phyloP scores from a whole-genome alignment of 108 stramenopile species.

The Skeletonema potamos region DNA sequence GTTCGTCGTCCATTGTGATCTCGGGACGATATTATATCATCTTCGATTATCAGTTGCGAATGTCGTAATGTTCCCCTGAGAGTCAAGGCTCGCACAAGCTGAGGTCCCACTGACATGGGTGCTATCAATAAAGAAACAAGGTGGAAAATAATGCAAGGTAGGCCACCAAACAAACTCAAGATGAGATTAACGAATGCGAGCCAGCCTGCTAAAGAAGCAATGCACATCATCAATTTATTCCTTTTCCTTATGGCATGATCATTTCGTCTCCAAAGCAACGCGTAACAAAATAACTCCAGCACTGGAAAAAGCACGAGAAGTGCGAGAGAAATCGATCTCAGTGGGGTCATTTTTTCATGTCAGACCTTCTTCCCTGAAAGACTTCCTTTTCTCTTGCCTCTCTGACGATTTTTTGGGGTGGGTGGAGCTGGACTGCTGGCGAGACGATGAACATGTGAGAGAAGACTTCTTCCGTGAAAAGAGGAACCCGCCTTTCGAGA shows the following conservation, averaged over 20 bases:
- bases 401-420: too few species aligned
- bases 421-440: too few species aligned
- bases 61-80: slow-evolving; percentile 10
- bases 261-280: slow-evolving; percentile 16
- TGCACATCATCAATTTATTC: slow-evolving; percentile 15
- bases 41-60: slow-evolving; percentile 8
- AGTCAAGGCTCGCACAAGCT: slow-evolving; percentile 28
- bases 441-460: too few species aligned
- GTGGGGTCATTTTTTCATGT: neutral
- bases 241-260: slow-evolving; percentile 26
- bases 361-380: too few species aligned
- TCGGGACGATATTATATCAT: slow-evolving; percentile 21
- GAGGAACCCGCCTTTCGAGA: too few species aligned
- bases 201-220: slow-evolving; percentile 41
- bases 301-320: slow-evolving; percentile 26
- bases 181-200: slow-evolving; percentile 44
- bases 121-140: slow-evolving; percentile 24
- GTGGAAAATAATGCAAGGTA: slow-evolving; percentile 36
- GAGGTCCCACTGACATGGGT: slow-evolving; percentile 30
- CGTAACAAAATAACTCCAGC: slow-evolving; percentile 13
- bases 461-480: too few species aligned
- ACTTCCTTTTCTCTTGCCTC: too few species aligned
- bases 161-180: slow-evolving; percentile 9
- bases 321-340: neutral
- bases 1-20: neutral